Conservation (phyloP, 148 eudicot genomes). For the Rhododendron griersonianum region DNA sequence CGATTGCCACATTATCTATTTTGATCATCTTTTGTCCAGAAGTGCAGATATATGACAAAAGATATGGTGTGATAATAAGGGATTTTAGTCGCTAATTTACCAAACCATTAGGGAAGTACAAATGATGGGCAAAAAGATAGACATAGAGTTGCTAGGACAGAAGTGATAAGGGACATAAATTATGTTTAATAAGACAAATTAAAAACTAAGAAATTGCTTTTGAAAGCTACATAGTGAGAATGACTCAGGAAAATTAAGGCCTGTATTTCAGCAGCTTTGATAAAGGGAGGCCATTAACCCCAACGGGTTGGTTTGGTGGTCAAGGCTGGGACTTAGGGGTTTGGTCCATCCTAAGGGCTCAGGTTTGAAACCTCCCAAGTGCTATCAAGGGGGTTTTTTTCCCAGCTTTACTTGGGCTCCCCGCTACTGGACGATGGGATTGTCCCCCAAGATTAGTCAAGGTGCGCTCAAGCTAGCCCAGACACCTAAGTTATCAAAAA, state of each 20-base stretch:
- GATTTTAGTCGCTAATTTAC: neutral
- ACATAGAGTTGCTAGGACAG: neutral
- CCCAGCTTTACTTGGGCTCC: neutral
- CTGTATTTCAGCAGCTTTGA: neutral
- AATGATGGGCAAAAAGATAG: neutral
- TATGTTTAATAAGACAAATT: neutral
- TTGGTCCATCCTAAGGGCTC: no score
- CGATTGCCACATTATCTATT: neutral
- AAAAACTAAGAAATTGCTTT: neutral
- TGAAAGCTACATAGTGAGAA: neutral
- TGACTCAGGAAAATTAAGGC: neutral
- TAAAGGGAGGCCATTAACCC: neutral
- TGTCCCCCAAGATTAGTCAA: neutral
- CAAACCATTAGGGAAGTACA: neutral
- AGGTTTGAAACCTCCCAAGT: no score
- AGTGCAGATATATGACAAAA: neutral
- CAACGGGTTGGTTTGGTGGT: neutral
- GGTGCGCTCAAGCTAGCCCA: neutral
- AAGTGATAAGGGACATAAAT: neutral
- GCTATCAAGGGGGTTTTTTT: no score
- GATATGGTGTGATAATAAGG: neutral
- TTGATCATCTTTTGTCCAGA: neutral
- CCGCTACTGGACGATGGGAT: neutral
- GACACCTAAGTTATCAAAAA: neutral
- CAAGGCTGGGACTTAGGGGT: neutral